These are phyloP conservation scores for Trametes hirsuta DNA, from an alignment of 1,284 basidiomycete genomes.

Conservation along the genomic window DNA sequence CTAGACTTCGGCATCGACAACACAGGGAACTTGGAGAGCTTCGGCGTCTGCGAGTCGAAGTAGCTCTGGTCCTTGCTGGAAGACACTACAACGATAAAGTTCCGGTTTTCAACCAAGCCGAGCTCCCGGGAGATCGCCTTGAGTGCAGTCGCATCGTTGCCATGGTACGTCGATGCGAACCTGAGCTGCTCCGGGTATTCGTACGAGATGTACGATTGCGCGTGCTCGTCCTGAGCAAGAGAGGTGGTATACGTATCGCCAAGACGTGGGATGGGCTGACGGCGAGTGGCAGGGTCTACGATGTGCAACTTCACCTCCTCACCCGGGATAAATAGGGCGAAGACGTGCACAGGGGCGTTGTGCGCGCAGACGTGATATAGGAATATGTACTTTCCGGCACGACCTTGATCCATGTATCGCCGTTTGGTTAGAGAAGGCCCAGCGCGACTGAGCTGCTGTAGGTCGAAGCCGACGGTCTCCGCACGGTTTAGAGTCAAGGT, in stretches of 20 bases:
- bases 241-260: conserved; percentile 73
- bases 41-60: conserved; percentile 78
- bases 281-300: conserved; percentile 86
- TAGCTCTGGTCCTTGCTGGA: conserved; percentile 86
- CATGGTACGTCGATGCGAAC: conserved; percentile 80
- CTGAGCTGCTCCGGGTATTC: conserved; percentile 75
- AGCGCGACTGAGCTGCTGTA: conserved; percentile 80
- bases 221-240: conserved; percentile 51
- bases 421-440: conserved; percentile 61
- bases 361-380: conserved; percentile 88
- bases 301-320: conserved; percentile 81
- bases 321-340: conserved; percentile 85
- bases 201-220: conserved; percentile 50
- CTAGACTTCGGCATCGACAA: conserved; percentile 82
- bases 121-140: conserved; percentile 92
- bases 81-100: conserved; percentile 81
- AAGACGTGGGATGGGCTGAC: conserved; percentile 82
- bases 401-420: conserved; percentile 79
- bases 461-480: conserved; percentile 82
- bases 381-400: conserved; percentile 82
- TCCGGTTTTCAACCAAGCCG: conserved; percentile 69
- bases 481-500: conserved; percentile 83
- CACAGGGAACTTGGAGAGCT: conserved; percentile 85
- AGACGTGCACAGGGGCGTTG: conserved; percentile 83
- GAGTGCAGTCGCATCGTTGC: conserved; percentile 78